Evolutionary conservation across 768 basidiomycete species (phyloP), one percentile per base, ranked within the genome.

Genomic region (Terana coerulea): DNA sequence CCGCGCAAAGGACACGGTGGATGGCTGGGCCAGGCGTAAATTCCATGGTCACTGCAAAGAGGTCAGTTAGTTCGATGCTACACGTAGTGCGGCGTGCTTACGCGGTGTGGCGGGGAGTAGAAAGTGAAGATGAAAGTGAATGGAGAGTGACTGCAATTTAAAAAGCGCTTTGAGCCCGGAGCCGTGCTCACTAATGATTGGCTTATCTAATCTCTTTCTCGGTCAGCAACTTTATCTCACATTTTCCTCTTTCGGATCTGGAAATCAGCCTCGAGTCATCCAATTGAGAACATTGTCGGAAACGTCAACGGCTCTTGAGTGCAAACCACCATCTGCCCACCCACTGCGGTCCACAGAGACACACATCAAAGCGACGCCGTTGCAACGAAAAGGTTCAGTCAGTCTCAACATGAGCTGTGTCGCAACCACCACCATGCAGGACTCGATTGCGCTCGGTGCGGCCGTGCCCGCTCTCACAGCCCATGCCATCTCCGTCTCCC

Each of bases 401-500:
- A 24, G 15, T 22, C 24, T 15, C 36, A 15, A 4, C 26, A 51
- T 51, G 41, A 49, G 47, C 30, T 15, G 33, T 22, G 35, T 40
- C 9, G 22, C 34, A 5, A 33, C 39, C 12, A 14, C 49, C 28
- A 36, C 41, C 4, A n/a, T 49, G 19, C 25, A 41, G 15, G 47
- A 26, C 19, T 48, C 29, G 29, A 35, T 44, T 12, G 44, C 47
- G 3, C 47, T 76, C 21, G 86, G 86, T 3, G 62, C 67, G 22
- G 56, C 85, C 3, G 75, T 88, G 1, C 86, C 86, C 15, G 78
- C 84, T 2, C 75, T 80, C 63, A 86, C 82, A 3, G 81, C 86
- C 10, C 95, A 98, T 61, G 95, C 94, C 11, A 91, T 95, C 57
- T 95, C 92, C 2, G 92, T 95, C n/a, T 94, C 91, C 7, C 76